These are phyloP conservation scores for Talaromyces islandicus DNA, from an alignment of 2,329 filamentous ascomycete genomes.

Conservation along the genomic window DNA sequence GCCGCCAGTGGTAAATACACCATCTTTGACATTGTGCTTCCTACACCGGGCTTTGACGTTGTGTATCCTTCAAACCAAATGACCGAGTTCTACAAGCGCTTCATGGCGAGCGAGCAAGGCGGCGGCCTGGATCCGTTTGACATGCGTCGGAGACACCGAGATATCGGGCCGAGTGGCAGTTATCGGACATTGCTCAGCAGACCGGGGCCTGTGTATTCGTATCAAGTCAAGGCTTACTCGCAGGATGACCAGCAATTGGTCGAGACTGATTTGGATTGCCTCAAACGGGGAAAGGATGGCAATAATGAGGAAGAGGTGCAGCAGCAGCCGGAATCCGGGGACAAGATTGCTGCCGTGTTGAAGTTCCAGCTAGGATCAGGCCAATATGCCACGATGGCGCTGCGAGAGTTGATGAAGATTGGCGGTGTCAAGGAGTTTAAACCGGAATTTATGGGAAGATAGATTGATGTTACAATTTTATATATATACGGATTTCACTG, in stretches of 20 bases:
- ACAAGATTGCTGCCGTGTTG: slow-evolving; percentile 61
- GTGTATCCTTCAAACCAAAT: slow-evolving; percentile 79
- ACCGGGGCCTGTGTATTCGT: slow-evolving; percentile 58
- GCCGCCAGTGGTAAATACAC: slow-evolving; percentile 67
- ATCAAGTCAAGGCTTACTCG: slow-evolving; percentile 64
- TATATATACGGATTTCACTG: not conserved
- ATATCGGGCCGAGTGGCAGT: slow-evolving; percentile 79
- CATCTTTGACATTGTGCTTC: slow-evolving; percentile 84
- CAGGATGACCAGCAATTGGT: slow-evolving; percentile 73
- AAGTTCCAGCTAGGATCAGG: slow-evolving; percentile 72
- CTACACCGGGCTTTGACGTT: slow-evolving; percentile 86
- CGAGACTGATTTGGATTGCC: slow-evolving; percentile 72
- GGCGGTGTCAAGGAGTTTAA: slow-evolving; percentile 58
- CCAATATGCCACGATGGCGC: slow-evolving; percentile 78
- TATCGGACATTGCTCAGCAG: slow-evolving; percentile 80
- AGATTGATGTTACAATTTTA: not conserved
- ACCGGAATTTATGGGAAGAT: slow-evolving; percentile 54
- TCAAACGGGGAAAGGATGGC: slow-evolving; percentile 40
- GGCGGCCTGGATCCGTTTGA: slow-evolving; percentile 73
- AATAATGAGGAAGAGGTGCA: slow-evolving; percentile 1
- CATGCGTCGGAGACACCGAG: slow-evolving; percentile 81
- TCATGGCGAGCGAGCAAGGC: slow-evolving; percentile 76
- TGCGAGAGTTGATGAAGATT: slow-evolving; percentile 69
- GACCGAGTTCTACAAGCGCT: slow-evolving; percentile 74
- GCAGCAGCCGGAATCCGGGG: slow-evolving; percentile 10